Evolutionary conservation across 2,329 filamentous ascomycete genomes (phyloP), one percentile per base, ranked within the genome.

Genomic region (Colletotrichum sp.): DNA sequence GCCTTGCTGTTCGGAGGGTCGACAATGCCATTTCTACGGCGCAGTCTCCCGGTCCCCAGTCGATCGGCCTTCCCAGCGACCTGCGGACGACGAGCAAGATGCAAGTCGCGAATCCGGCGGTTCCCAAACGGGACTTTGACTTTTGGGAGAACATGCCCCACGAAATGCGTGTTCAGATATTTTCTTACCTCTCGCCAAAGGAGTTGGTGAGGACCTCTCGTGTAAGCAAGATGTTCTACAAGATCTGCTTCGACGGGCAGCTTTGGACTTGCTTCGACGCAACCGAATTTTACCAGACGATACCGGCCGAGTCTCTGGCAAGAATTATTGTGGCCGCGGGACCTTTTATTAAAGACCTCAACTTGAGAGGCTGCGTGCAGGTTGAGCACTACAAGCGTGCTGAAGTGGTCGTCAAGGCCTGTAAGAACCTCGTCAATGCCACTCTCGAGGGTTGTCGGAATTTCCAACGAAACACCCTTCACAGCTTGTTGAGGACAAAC

Each of bases 241-340:
- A 90, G 64, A 92, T 95, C 85, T 98, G 96, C 85, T 98, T 96
- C 80, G 96, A 99, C 83, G 97, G 97, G 3, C 97, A 99, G 85
- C 86, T 98, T 19, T 99, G 97, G 97, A 93, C 92, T 5, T 92
- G 90, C 57, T 90, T 98, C 65, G 96, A 98, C 83, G 92, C 95
- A 3, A 93, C 95, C 9, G 93, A 94, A 66, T 98, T 96, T 84
- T 98, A 98, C 82, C 91, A 91, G 78, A 91, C 96, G 68, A 98
- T 98, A 78, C 94, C 96, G 0, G 94, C 94, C 27, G 93, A 95
- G 78, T 94, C 95, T 1, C 86, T 99, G 64, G 92, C 96, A 72
- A 95, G 94, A 81, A 96, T 98, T 77, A 96, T 98, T 81, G 91
- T 93, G 1, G 90, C 93, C 5, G 95, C 96, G 2, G 97, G 96